Percentiles rank a stretch among this genome's conserved stretches.
Conservation (phyloP, 1,284 basidiomycete genomes). For the Cutaneotrichosporon dermatis region DNA sequence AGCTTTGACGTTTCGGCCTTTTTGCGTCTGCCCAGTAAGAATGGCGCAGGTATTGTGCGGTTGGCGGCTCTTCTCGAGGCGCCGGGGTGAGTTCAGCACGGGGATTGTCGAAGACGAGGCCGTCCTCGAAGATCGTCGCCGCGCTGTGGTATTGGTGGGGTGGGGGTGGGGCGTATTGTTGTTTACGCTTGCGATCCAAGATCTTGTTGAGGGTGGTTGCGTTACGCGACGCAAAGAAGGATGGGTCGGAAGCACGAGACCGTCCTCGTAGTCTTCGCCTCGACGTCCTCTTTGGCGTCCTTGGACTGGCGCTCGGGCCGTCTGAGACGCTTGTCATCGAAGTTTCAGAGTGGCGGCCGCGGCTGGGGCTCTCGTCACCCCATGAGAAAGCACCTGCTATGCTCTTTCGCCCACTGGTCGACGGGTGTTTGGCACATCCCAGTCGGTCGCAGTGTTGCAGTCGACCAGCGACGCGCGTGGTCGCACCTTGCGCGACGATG, state of each 20-base stretch:
- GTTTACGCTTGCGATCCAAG: constrained; percentile 42
- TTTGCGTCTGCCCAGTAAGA: constrained; percentile 15
- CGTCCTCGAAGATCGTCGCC: constrained; percentile 48
- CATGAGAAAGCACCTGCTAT: constrained; percentile 19
- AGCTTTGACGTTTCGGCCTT: constrained; percentile 1
- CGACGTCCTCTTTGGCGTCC: constrained; percentile 6
- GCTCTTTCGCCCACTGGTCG: constrained; percentile 22
- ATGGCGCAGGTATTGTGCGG: constrained; percentile 23
- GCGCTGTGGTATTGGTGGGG: constrained; percentile 8
- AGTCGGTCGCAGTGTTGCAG: constrained; percentile 22
- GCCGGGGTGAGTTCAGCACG: constrained; percentile 35
- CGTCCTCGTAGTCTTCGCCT: constrained; percentile 37
- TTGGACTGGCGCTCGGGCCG: constrained; percentile 20
- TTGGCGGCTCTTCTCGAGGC: constrained; percentile 26
- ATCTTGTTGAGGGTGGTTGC: constrained; percentile 40
- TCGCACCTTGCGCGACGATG: constrained; percentile 6
- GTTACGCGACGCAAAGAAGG: constrained; percentile 36
- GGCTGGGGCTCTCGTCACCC: constrained; percentile 25
- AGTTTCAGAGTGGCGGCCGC: constrained; percentile 31
- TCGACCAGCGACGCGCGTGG: constrained; percentile 34
- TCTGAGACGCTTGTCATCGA: constrained; percentile 39
- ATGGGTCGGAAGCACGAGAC: constrained; percentile 34
- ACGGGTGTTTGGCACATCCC: constrained; percentile 19
- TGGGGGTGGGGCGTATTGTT: constrained; percentile 24
- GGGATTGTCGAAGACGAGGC: constrained; percentile 43